phyloP scores from a whole-genome alignment of 345 rosid genomes.

The Gossypium bickii region DNA sequence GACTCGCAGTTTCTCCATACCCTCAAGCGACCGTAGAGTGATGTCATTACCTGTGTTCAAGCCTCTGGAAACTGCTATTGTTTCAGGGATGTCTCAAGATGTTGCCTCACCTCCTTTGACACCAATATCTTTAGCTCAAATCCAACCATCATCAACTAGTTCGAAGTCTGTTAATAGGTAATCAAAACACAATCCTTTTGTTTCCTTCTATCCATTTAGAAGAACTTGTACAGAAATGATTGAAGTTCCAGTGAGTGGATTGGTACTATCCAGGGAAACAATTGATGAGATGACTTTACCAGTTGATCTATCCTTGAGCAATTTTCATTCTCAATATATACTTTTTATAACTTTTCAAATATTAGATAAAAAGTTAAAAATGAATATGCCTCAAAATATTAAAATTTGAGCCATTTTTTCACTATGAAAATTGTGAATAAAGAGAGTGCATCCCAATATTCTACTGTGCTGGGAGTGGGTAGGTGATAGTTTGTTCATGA shows the following conservation, averaged over 20 bases:
- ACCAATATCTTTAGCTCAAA: slow-evolving; percentile 47
- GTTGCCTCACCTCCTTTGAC: slow-evolving; percentile 64
- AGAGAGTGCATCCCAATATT: neutral
- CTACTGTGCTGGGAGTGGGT: neutral
- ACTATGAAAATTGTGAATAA: neutral
- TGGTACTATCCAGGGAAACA: neutral
- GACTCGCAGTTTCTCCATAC: slow-evolving; percentile 83
- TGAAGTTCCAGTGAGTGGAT: neutral
- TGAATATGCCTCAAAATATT: neutral
- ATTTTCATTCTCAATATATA: neutral
- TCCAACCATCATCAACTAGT: slow-evolving; percentile 19
- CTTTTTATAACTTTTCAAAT: neutral
- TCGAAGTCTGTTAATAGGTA: slow-evolving; percentile 37
- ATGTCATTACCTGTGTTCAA: slow-evolving; percentile 38
- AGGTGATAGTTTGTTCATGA: neutral
- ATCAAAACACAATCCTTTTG: slow-evolving; percentile 10
- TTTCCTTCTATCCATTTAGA: slow-evolving; percentile 8
- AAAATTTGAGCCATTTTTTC: neutral
- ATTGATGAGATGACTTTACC: neutral
- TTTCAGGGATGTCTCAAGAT: slow-evolving; percentile 34
- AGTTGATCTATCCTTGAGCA: neutral
- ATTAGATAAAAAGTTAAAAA: neutral
- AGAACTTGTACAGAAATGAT: neutral
- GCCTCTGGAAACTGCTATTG: slow-evolving; percentile 31
- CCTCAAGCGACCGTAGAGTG: slow-evolving; percentile 48